Evolutionary conservation across 106 monocot genomes (phyloP).

Genomic region (Vanilla planifolia): DNA sequence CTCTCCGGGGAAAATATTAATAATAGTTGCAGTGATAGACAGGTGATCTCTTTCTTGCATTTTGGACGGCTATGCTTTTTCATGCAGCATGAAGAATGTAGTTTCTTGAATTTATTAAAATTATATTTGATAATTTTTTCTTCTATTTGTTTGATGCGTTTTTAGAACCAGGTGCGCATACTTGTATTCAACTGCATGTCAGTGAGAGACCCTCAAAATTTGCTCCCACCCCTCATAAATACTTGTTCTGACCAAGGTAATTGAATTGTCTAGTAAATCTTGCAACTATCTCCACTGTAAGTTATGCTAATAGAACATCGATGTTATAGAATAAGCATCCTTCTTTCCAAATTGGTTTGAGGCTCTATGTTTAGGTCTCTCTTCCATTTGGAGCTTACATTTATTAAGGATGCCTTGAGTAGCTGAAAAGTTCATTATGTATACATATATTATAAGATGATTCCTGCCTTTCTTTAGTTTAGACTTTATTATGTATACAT

Average conservation of each 20-base stretch:
- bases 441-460: no score
- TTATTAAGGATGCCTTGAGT: no score
- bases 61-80: background rate
- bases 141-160: background rate
- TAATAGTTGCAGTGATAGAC: slow-evolving; percentile 8
- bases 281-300: background rate
- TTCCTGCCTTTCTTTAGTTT: no score
- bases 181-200: slow-evolving; percentile 97
- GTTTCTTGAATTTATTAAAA: background rate
- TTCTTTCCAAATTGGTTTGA: background rate
- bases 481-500: no score
- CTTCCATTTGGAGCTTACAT: background rate
- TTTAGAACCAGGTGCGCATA: slow-evolving; percentile 38
- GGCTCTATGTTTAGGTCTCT: background rate
- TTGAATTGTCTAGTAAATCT: background rate
- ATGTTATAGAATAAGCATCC: background rate
- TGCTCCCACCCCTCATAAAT: slow-evolving; percentile 67
- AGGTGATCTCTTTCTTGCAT: slow-evolving; percentile 16
- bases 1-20: slow-evolving; percentile 4
- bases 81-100: background rate
- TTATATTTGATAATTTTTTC: background rate
- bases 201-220: slow-evolving; percentile 79
- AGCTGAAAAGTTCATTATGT: no score
- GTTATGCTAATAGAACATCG: background rate
- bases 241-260: slow-evolving; percentile 70